Base-by-base conservation (phyloP, 2,329 filamentous ascomycete genomes). In the Diplodia intermedia region DNA sequence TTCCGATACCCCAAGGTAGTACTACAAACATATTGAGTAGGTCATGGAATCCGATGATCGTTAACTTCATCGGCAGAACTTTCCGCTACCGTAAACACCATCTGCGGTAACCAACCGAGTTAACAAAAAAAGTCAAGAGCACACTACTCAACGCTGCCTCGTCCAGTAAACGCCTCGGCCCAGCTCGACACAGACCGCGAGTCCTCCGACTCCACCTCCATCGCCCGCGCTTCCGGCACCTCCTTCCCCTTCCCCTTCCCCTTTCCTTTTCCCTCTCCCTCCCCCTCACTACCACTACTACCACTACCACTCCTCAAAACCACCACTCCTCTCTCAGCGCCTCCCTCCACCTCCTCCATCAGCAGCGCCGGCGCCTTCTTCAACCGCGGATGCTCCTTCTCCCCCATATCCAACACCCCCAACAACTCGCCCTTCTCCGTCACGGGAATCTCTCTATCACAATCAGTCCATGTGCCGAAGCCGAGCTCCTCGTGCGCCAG, bases 401-500 rank as follows among this genome's bases (percentile, higher is more conserved):
- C 31, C n/a, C 18, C 31, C 4, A 52, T 2, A 38, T 62, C 57
- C 18, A 50, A 26, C 18, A 62, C 29, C 2, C 36, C 43, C 9
- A 62, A n/a, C 57, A 18, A 9, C 18, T 56, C 36, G 14, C 43
- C 57, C 26, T 26, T 29, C 5, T n/a, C n/a, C 4, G 57, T 52
- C 18, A 36, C 11, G 0, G 57, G 57, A 2, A 62, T 47, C 6
- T 47, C 29, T 6, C 4, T 18, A n/a, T 49, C 29, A 9, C 43
- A 50, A 8, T 1, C 11, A 2, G 15, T 20, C 63, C 63, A 66
- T 1, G 5, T 38, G 14, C 63, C 63, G 1, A 43, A 1, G 2
- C 63, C 63, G 12, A 63, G 18, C 54, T 66, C 60, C 40, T 69
- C 61, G 23, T 69, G 61, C 26, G 60, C 67, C 4, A 69, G 43